These are phyloP conservation scores for Phytophthora palmivora DNA, from an alignment of 352 stramenopile species.

Conservation along the genomic window DNA sequence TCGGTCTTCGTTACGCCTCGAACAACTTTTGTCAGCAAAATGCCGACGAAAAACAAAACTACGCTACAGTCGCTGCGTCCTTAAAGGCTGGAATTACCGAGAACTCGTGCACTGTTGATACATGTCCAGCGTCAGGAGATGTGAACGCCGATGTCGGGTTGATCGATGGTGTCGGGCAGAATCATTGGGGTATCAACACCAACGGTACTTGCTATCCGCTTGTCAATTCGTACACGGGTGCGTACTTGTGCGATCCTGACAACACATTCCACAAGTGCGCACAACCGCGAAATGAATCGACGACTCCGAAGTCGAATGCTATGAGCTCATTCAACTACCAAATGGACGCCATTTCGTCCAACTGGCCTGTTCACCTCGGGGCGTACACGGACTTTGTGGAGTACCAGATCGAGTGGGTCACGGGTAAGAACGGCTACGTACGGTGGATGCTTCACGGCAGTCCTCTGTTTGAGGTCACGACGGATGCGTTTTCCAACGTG, in stretches of 20 bases:
- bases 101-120: slow-evolving; percentile 34
- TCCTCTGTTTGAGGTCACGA: slow-evolving; percentile 65
- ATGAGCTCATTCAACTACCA: slow-evolving; percentile 81
- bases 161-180: slow-evolving; percentile 17
- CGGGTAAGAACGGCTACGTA: slow-evolving; percentile 62
- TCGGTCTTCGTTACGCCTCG: slow-evolving; percentile 45
- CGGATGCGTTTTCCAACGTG: slow-evolving; percentile 51
- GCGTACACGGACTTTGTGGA: slow-evolving; percentile 61
- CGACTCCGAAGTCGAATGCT: slow-evolving; percentile 47
- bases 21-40: slow-evolving; percentile 46
- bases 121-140: slow-evolving; percentile 42
- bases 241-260: slow-evolving; percentile 63
- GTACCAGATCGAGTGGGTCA: slow-evolving; percentile 83
- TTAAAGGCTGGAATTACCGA: slow-evolving; percentile 38
- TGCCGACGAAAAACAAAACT: slow-evolving; percentile 24
- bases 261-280: slow-evolving; percentile 52
- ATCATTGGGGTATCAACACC: slow-evolving; percentile 50
- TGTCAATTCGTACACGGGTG: slow-evolving; percentile 67
- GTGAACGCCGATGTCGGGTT: slow-evolving; percentile 42
- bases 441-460: slow-evolving; percentile 65
- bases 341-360: slow-evolving; percentile 81
- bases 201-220: slow-evolving; percentile 64
- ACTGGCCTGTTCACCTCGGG: slow-evolving; percentile 65
- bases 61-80: slow-evolving; percentile 25
- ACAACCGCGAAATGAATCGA: slow-evolving; percentile 34